Base-by-base conservation (phyloP, 805 yeast genomes). In the Yarrowia bubula region DNA sequence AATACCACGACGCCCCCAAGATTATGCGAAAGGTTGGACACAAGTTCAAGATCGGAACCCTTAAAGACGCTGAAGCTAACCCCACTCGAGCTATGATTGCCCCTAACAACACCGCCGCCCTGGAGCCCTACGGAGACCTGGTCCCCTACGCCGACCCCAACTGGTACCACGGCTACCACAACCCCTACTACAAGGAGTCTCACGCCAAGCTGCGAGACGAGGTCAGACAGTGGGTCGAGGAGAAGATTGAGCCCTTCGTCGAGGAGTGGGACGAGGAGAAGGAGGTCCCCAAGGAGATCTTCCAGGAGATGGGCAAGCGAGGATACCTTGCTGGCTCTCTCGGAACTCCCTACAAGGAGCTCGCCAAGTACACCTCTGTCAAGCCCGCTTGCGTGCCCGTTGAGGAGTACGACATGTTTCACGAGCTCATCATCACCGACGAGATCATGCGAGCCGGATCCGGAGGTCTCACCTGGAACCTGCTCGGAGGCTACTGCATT, bases 241-340 rank as follows among this genome's bases (percentile, higher is more conserved):
- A 76, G 68, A 71, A 67, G 66, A 69, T 79, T 48, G 73, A 68
- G 64, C 81, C 81, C n/a, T 71, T 71, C 57, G 79, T 75, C 7
- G 79, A 76, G 62, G 81, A 78, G 62, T 78, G 81, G 81, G 81
- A 78, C 63, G 79, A 68, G 65, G 71, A 65, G 41, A 76, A 75
- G 41, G 79, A 71, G 53, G 71, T 79, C 18, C 75, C 73, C 66
- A 72, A 73, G 28, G 51, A 71, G 37, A 67, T 76, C 28, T 75
- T 72, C 67, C 63, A 64, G 64, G 77, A 74, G 67, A 74, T 77
- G 67, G 79, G 78, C 50, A 68, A 71, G 48, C 71, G 77, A 28
- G 81, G 81, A n/a, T 78, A 74, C 69, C 70, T 78, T 39, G 74
- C 76, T n/a, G 79, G 78, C 8, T 67, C 76, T 8, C 71, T 74